Percentiles rank a stretch among this genome's conserved stretches.
Evolutionary conservation across 768 basidiomycete genomes (phyloP).

Genomic region (Lactarius vividus): DNA sequence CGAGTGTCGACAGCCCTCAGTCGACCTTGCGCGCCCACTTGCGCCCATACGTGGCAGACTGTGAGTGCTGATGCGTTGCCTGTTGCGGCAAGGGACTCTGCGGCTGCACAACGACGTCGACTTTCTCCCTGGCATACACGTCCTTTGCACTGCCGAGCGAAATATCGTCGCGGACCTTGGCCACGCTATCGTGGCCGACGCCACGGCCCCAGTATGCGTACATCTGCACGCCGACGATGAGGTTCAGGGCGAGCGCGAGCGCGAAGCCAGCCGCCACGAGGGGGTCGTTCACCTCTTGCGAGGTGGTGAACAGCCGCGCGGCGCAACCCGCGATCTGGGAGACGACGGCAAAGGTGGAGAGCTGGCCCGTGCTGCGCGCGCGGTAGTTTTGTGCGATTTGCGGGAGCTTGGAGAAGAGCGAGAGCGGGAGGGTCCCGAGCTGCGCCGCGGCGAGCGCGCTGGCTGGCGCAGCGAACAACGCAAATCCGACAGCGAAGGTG

Average conservation of each 20-base stretch:
- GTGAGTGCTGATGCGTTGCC: slow-evolving; percentile 41
- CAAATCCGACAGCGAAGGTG: slow-evolving; percentile 37
- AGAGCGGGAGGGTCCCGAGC: slow-evolving; percentile 83
- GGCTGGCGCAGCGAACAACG: slow-evolving; percentile 49
- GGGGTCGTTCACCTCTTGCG: slow-evolving; percentile 80
- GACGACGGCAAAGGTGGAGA: slow-evolving; percentile 89
- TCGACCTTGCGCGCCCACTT: slow-evolving; percentile 78
- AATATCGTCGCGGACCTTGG: slow-evolving; percentile 29
- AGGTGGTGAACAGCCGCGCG: slow-evolving; percentile 91
- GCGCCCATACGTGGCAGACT: slow-evolving; percentile 45
- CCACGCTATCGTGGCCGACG: slow-evolving; percentile 25
- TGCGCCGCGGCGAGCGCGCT: slow-evolving; percentile 67
- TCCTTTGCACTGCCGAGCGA: slow-evolving; percentile 24
- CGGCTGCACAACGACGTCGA: slow-evolving; percentile 46
- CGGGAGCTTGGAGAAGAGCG: slow-evolving; percentile 89
- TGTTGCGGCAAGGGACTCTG: slow-evolving; percentile 38
- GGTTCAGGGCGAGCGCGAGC: slow-evolving; percentile 77
- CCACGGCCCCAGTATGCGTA: slow-evolving; percentile 77
- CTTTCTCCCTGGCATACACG: slow-evolving; percentile 30
- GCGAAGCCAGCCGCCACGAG: slow-evolving; percentile 83
- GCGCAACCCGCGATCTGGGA: slow-evolving; percentile 86
- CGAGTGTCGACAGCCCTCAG: slow-evolving; percentile 32
- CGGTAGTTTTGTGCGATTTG: slow-evolving; percentile 85
- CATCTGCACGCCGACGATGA: slow-evolving; percentile 81
- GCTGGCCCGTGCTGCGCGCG: slow-evolving; percentile 81